Conservation (phyloP, 2,329 filamentous ascomycete genomes). For the Aspergillus uvarum region DNA sequence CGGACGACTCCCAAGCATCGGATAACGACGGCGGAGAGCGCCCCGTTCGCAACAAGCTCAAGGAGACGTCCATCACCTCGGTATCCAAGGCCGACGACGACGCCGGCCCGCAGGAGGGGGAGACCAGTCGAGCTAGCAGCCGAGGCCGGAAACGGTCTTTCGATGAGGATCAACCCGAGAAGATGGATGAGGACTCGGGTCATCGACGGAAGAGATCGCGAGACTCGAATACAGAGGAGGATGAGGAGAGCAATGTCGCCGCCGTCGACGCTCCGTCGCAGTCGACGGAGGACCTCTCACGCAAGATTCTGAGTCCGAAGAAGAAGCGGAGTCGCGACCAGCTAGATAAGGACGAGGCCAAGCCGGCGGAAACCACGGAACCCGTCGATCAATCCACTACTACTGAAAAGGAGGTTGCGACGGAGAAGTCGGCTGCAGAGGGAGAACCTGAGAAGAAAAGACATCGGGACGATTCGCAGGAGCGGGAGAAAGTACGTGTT, state of each 20-base stretch:
- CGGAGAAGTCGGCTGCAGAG: slow-evolving; percentile 21
- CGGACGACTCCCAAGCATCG: slow-evolving; percentile 31
- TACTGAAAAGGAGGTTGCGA: slow-evolving; percentile 12
- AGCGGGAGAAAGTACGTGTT: slow-evolving; percentile 32
- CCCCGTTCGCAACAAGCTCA: slow-evolving; percentile 60
- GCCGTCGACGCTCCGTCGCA: slow-evolving; percentile 9
- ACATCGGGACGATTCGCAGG: slow-evolving; percentile 44
- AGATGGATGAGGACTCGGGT: slow-evolving; percentile 30
- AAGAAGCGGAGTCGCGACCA: slow-evolving; percentile 48
- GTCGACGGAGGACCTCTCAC: slow-evolving; percentile 18
- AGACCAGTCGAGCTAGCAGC: slow-evolving; percentile 22
- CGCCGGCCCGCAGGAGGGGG: slow-evolving; percentile 8
- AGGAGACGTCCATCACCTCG: slow-evolving; percentile 60
- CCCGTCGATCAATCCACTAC: slow-evolving; percentile 14
- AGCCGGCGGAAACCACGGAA: slow-evolving; percentile 17
- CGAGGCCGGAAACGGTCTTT: slow-evolving; percentile 38
- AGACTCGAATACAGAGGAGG: slow-evolving; percentile 39
- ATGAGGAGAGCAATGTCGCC: neutral
- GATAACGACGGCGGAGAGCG: slow-evolving; percentile 52
- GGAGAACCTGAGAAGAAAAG: slow-evolving; percentile 46
- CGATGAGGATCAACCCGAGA: slow-evolving; percentile 32
- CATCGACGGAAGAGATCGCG: slow-evolving; percentile 45
- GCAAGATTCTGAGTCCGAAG: slow-evolving; percentile 36
- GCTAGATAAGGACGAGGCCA: slow-evolving; percentile 38
- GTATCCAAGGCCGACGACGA: slow-evolving; percentile 17